Evolutionary conservation across 257 asterid genomes (phyloP).

Genomic region (Paraleonurus japonicus): DNA sequence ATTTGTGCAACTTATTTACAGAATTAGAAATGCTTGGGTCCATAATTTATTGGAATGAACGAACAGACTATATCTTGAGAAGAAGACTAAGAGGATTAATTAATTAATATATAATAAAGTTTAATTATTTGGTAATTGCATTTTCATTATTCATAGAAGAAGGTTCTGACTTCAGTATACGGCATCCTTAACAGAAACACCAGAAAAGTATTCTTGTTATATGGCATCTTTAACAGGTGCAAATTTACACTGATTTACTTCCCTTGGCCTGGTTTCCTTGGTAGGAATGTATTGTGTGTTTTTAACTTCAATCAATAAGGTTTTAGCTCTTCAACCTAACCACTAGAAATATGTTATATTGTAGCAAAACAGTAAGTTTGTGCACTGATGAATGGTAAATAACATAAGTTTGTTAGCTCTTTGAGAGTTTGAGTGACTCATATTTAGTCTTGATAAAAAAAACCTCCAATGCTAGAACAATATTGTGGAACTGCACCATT

Average conservation of each 20-base stretch:
- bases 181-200: too few species aligned
- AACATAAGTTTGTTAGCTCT: too few species aligned
- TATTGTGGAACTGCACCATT: slow-evolving; percentile 73
- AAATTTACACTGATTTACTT: neutral
- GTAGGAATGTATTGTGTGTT: neutral
- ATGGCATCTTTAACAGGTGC: neutral
- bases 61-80: too few species aligned
- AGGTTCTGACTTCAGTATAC: slow-evolving; percentile 10
- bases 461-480: too few species aligned
- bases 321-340: neutral
- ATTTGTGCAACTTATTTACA: too few species aligned
- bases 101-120: too few species aligned
- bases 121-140: neutral
- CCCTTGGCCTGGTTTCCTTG: neutral
- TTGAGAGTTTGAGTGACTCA: too few species aligned
- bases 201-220: neutral
- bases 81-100: too few species aligned
- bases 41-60: too few species aligned
- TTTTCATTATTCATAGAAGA: slow-evolving; percentile 1
- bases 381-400: too few species aligned
- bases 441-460: too few species aligned
- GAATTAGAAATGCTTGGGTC: too few species aligned
- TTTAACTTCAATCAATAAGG: neutral
- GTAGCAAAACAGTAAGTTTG: neutral
- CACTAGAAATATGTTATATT: neutral